phyloP scores from a whole-genome alignment of 306 rosid species.

The Castanea crenata region DNA sequence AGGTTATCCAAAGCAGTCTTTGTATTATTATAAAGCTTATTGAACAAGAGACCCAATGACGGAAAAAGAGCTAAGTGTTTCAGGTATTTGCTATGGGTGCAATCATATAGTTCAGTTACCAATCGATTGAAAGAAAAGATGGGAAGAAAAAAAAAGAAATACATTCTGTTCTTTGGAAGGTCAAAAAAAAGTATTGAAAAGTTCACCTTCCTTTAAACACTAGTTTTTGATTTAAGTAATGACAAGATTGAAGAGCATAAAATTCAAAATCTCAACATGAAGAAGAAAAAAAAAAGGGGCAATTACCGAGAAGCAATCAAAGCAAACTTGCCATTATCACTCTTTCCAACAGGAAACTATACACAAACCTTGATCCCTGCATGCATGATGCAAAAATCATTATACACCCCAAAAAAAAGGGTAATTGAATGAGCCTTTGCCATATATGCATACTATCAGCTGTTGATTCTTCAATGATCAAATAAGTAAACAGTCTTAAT shows the following conservation, averaged over 20 bases:
- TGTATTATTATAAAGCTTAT: neutral
- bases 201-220: neutral
- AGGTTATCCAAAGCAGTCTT: neutral
- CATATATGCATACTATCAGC: constrained; percentile 34
- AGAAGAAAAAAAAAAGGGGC: no score
- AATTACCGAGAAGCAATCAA: constrained; percentile 46
- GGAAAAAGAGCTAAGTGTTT: neutral
- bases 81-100: neutral
- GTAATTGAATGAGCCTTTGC: neutral
- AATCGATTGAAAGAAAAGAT: neutral
- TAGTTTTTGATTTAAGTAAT: neutral
- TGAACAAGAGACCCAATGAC: neutral
- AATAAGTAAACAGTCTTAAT: constrained; percentile 47
- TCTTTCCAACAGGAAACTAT: constrained; percentile 55
- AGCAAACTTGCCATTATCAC: constrained; percentile 49
- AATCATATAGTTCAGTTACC: neutral
- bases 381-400: neutral
- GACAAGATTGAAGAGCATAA: neutral
- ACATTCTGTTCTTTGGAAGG: neutral
- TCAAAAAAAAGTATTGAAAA: neutral
- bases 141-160: neutral
- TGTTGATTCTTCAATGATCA: constrained; percentile 48
- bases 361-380: constrained; percentile 51
- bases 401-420: neutral
- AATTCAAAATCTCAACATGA: no score